phyloP scores from a whole-genome alignment of 1,284 basidiomycete genomes.

The Cystobasidium pallidum region DNA sequence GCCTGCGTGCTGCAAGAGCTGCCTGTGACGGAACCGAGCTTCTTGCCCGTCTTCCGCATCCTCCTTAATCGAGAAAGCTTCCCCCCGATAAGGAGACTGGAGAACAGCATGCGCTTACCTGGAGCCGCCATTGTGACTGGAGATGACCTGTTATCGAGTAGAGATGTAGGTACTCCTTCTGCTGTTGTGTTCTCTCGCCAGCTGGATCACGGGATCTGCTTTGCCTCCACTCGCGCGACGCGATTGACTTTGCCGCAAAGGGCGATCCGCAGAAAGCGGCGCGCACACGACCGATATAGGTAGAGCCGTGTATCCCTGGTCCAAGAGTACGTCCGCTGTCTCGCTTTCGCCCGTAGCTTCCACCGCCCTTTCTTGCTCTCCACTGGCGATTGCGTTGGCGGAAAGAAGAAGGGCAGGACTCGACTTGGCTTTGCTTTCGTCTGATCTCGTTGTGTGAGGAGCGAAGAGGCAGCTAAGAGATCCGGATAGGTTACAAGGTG shows the following conservation, averaged over 20 bases:
- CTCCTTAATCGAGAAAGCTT: conserved; percentile 3
- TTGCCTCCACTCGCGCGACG: conserved; percentile 1
- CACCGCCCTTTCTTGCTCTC: too few species aligned
- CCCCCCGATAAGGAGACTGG: background rate
- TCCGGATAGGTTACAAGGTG: background rate
- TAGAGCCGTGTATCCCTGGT: too few species aligned
- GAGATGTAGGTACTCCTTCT: background rate
- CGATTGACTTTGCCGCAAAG: background rate
- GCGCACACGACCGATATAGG: too few species aligned
- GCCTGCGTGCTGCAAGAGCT: background rate
- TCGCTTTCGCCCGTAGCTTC: too few species aligned
- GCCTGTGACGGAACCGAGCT: background rate
- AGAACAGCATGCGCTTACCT: conserved; percentile 8
- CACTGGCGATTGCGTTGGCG: too few species aligned
- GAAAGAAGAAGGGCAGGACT: background rate
- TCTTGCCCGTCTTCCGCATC: background rate
- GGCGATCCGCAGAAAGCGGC: background rate
- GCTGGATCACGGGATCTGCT: conserved; percentile 5
- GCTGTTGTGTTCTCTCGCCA: background rate
- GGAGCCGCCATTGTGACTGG: conserved; percentile 8
- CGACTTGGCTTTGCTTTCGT: background rate
- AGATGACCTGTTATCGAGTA: background rate
- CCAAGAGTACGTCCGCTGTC: too few species aligned
- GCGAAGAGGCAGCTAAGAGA: background rate
- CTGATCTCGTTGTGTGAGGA: background rate